Percentiles rank a stretch among this genome's conserved stretches.
Conservation (phyloP, 176 grass and related monocot genomes). For the Raddia distichophylla region DNA sequence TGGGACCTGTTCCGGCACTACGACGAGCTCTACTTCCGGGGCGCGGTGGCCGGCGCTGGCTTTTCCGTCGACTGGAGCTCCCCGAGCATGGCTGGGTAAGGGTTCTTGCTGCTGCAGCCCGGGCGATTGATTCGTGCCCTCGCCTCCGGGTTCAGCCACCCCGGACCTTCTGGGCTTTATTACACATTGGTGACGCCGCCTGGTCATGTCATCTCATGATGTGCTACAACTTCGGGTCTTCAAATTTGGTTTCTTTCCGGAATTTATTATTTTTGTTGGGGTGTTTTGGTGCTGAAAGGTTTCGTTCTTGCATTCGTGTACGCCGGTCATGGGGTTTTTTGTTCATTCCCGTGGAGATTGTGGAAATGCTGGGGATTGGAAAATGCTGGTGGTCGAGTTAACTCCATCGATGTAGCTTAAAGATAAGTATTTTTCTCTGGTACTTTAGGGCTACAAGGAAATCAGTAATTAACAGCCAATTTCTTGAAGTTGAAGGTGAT, state of each 20-base stretch:
- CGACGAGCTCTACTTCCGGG: constrained; percentile 67
- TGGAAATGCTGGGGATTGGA: background rate
- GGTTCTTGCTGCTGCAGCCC: background rate
- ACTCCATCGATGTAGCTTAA: background rate
- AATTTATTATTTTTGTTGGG: background rate
- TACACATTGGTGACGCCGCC: background rate
- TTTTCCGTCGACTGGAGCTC: constrained; percentile 53
- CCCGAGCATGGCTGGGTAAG: constrained; percentile 38
- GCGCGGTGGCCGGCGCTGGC: constrained; percentile 45
- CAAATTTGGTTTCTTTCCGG: background rate
- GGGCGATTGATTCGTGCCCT: background rate
- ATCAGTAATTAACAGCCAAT: background rate
- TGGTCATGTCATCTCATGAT: too few relatives aligned
- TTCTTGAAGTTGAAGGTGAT: background rate
- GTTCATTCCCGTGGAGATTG: background rate
- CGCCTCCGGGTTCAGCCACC: background rate
- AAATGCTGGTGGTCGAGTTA: background rate
- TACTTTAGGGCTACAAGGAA: background rate
- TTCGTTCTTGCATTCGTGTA: background rate
- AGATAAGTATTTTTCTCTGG: background rate
- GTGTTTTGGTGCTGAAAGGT: background rate
- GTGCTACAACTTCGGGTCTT: background rate
- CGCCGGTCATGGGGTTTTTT: background rate
- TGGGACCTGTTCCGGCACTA: constrained; percentile 58
- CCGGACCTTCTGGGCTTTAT: background rate